Evolutionary conservation across 495 filamentous ascomycete genomes (phyloP).

Genomic region (Aspergillus leporis): DNA sequence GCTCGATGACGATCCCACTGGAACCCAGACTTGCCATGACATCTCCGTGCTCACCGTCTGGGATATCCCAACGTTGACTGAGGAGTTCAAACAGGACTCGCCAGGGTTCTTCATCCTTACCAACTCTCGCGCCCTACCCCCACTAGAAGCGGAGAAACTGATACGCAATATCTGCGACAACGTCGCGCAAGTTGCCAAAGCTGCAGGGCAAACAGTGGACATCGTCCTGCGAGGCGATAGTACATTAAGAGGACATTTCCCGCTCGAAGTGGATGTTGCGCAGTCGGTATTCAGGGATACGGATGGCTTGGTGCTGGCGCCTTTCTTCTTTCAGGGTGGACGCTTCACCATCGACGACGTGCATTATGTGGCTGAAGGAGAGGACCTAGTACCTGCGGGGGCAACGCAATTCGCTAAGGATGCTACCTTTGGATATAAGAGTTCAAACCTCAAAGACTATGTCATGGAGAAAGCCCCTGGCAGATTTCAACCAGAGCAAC

Average conservation of each 20-base stretch:
- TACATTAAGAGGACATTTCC: conserved; percentile 55
- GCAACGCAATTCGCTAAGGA: conserved; percentile 53
- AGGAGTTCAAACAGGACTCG: conserved; percentile 38
- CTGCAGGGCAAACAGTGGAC: conserved; percentile 40
- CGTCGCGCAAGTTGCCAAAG: conserved; percentile 38
- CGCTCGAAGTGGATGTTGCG: conserved; percentile 50
- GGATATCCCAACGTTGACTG: conserved; percentile 41
- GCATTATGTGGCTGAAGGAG: conserved; percentile 53
- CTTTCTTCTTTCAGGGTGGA: conserved; percentile 57
- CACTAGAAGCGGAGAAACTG: conserved; percentile 39
- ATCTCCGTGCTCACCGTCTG: conserved; percentile 58
- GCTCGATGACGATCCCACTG: conserved; percentile 58
- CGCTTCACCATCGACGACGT: conserved; percentile 53
- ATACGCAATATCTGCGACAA: conserved; percentile 50
- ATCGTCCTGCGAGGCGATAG: conserved; percentile 56
- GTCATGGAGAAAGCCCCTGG: conserved; percentile 51
- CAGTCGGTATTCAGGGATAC: conserved; percentile 44
- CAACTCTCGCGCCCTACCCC: conserved; percentile 54
- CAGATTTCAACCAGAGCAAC: conserved; percentile 28
- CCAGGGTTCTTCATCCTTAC: conserved; percentile 58
- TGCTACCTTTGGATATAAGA: conserved; percentile 54
- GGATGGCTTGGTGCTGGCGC: conserved; percentile 49
- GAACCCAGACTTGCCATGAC: conserved; percentile 58
- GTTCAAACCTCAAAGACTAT: conserved; percentile 50
- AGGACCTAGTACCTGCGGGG: conserved; percentile 44